Percentiles rank a stretch among this genome's conserved stretches.
Conservation (phyloP, 805 yeast species). For the Metschnikowia koreensis region DNA sequence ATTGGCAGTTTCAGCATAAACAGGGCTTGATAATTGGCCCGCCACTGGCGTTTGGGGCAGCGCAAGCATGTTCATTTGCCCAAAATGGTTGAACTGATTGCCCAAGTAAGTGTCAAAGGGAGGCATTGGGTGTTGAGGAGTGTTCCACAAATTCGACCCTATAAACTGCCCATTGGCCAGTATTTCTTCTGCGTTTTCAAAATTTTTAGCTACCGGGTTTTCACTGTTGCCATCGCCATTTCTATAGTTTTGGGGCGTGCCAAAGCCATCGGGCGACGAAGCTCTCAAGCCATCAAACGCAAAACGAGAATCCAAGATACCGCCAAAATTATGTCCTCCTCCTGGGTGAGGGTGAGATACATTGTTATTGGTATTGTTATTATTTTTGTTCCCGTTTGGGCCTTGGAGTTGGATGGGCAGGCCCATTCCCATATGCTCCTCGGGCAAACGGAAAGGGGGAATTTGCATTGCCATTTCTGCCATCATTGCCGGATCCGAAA, state of each 20-base stretch:
- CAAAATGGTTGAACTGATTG: conserved; percentile 5
- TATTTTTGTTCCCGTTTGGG: background rate
- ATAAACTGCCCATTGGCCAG: conserved; percentile 1
- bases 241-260: background rate
- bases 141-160: conserved; percentile 21
- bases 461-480: conserved; percentile 20
- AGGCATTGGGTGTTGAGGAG: conserved; percentile 5
- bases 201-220: background rate
- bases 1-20: background rate
- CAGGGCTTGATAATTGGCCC: background rate
- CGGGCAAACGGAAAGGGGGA: conserved; percentile 28
- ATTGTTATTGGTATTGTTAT: background rate
- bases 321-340: conserved; percentile 19
- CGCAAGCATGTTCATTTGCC: background rate
- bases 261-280: background rate
- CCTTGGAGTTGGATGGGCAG: conserved; percentile 3
- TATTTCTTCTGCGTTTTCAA: background rate
- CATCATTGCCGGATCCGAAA: conserved; percentile 13
- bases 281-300: conserved; percentile 9
- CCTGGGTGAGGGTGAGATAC: conserved; percentile 17
- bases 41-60: background rate
- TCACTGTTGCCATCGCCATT: background rate
- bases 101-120: conserved; percentile 5
- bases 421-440: conserved; percentile 12
- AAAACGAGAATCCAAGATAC: conserved; percentile 19